A percentile compares a stretch with the other conserved stretches of the same genome.
These are phyloP conservation scores for Gremmenia infestans DNA, from an alignment of 2,329 filamentous ascomycete species.

Conservation along the genomic window DNA sequence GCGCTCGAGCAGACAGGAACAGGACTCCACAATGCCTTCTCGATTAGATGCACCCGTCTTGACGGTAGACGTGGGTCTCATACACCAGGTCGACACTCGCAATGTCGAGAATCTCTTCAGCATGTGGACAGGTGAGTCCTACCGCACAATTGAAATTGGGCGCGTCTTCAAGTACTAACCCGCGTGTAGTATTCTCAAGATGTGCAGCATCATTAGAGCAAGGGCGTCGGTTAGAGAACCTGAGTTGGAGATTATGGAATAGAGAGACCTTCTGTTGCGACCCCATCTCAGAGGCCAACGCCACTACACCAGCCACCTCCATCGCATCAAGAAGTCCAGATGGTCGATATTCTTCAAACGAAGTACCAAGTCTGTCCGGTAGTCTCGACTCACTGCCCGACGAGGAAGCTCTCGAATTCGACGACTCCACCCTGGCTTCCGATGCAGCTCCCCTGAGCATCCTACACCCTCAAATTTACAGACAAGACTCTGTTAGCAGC, in stretches of 20 bases:
- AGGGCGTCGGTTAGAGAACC: constrained; percentile 85
- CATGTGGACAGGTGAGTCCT: constrained; percentile 85
- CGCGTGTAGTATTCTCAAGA: constrained; percentile 76
- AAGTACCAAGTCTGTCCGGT: constrained; percentile 68
- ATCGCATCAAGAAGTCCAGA: constrained; percentile 28
- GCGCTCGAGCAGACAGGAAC: constrained; percentile 25
- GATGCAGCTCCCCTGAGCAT: constrained; percentile 54
- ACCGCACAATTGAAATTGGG: not conserved
- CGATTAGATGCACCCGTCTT: constrained; percentile 80
- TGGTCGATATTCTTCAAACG: constrained; percentile 40
- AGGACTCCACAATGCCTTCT: constrained; percentile 62
- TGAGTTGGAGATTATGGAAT: constrained; percentile 95
- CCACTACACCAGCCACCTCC: constrained; percentile 37
- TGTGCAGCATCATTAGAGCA: constrained; percentile 93
- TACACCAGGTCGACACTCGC: constrained; percentile 90
- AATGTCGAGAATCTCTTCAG: constrained; percentile 91
- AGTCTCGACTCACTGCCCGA: constrained; percentile 72
- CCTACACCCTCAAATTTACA: constrained; percentile 60
- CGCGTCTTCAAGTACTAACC: constrained; percentile 1
- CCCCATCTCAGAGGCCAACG: constrained; percentile 48
- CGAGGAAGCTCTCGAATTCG: constrained; percentile 59
- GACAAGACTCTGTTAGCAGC: constrained; percentile 67
- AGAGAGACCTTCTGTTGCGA: constrained; percentile 88
- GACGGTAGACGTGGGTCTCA: constrained; percentile 84
- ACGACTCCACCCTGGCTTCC: constrained; percentile 36